These are phyloP conservation scores for Entamoeba histolytica DNA, from an alignment of 208 protist species.

Conservation along the genomic window DNA sequence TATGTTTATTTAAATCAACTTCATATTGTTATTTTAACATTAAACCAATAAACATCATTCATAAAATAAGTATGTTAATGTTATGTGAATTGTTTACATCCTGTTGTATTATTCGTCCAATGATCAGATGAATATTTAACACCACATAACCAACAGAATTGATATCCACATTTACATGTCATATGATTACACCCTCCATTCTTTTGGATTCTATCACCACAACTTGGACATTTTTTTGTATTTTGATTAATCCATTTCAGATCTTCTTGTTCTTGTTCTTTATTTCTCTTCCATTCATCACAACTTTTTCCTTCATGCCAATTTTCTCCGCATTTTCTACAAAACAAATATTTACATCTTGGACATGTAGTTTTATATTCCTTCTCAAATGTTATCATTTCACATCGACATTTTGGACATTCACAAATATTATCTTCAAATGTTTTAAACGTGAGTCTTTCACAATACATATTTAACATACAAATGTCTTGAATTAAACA, in stretches of 20 bases:
- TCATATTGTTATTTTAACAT: too few species aligned
- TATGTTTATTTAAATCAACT: too few species aligned
- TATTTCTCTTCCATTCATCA: background rate
- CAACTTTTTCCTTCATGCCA: background rate
- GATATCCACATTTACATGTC: background rate
- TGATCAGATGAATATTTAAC: background rate
- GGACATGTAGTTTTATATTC: background rate
- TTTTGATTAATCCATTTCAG: background rate
- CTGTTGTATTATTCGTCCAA: background rate
- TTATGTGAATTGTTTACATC: too few species aligned
- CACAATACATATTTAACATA: background rate
- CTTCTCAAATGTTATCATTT: background rate
- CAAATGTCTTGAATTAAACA: background rate
- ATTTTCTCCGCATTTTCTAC: background rate
- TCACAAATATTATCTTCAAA: background rate
- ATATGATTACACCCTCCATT: background rate
- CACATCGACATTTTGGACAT: background rate
- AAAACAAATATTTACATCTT: background rate
- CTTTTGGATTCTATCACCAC: background rate
- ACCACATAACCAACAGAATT: background rate
- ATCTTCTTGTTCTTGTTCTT: background rate
- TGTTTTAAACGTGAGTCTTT: background rate
- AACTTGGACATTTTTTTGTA: background rate
- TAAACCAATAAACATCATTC: too few species aligned
- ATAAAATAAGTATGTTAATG: too few species aligned